Conservation (phyloP, 2,329 filamentous ascomycete species). For the Nemania sp. region DNA sequence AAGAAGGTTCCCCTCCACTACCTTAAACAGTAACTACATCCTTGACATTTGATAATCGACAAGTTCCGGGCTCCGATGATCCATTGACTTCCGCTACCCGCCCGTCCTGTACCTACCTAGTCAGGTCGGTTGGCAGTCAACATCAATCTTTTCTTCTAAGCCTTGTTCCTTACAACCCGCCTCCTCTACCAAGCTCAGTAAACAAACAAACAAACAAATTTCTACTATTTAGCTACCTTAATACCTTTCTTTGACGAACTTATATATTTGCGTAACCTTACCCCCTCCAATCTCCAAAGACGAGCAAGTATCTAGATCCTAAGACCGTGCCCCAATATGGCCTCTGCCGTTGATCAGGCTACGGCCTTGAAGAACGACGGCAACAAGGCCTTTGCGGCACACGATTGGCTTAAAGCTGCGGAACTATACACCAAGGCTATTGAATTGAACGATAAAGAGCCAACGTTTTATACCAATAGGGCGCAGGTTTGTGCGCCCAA, state of each 20-base stretch:
- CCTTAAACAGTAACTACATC: background rate
- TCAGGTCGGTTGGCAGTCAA: constrained; percentile 9
- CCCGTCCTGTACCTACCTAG: background rate
- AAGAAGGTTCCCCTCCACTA: constrained; percentile 24
- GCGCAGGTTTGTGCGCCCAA: constrained; percentile 77
- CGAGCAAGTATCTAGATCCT: background rate
- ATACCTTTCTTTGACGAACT: background rate
- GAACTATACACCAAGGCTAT: constrained; percentile 91
- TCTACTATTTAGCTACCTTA: background rate
- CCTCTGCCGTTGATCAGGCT: constrained; percentile 72
- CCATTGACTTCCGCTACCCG: constrained; percentile 30
- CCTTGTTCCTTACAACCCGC: background rate
- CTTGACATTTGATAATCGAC: constrained; percentile 18
- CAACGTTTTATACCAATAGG: constrained; percentile 92
- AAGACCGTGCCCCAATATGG: constrained; percentile 51
- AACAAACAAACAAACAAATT: background rate
- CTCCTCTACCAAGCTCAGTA: background rate
- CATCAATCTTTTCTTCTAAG: constrained; percentile 1
- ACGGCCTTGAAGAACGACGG: constrained; percentile 90
- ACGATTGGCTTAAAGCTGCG: constrained; percentile 87
- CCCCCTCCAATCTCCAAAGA: too few species aligned
- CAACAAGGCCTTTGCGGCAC: constrained; percentile 89
- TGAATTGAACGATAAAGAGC: constrained; percentile 82
- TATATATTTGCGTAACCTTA: background rate
- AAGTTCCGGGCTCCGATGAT: constrained; percentile 46